These are phyloP conservation scores for Annulohypoxylon nitens DNA, from an alignment of 495 filamentous ascomycete species.

Conservation along the genomic window DNA sequence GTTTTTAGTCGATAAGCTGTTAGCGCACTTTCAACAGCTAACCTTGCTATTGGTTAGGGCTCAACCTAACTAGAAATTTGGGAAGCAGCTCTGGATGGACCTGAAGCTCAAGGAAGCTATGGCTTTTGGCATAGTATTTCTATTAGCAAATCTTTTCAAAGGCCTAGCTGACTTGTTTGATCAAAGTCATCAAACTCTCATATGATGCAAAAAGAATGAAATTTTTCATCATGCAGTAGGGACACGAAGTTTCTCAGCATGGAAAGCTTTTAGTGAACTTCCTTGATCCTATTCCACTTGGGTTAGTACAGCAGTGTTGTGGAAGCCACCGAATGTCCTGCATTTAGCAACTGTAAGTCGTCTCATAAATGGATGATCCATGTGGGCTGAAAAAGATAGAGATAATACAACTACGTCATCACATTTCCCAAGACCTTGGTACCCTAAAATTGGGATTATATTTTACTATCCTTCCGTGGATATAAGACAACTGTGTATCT, in stretches of 20 bases:
- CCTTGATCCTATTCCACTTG: constrained; percentile 5
- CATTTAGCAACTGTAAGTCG: neutral
- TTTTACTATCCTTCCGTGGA: neutral
- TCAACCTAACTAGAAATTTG: constrained; percentile 1
- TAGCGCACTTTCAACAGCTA: constrained; percentile 25
- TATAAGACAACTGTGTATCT: neutral
- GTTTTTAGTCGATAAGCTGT: constrained; percentile 37
- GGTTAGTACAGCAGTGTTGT: neutral
- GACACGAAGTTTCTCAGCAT: constrained; percentile 2
- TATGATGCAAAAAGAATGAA: neutral
- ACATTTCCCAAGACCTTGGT: neutral
- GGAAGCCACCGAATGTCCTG: neutral
- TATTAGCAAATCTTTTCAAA: neutral
- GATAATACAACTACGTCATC: neutral
- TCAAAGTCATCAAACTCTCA: neutral
- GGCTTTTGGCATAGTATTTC: too few species aligned
- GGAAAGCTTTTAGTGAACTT: neutral
- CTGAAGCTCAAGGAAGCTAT: constrained; percentile 7
- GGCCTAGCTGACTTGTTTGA: neutral
- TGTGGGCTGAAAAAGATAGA: neutral
- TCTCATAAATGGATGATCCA: neutral
- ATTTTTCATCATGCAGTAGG: neutral
- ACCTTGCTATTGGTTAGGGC: neutral
- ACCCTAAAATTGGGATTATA: neutral
- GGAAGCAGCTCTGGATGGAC: neutral